Evolutionary conservation across 2,329 filamentous ascomycete species (phyloP).

Genomic region (Gaeumannomyces sp.): DNA sequence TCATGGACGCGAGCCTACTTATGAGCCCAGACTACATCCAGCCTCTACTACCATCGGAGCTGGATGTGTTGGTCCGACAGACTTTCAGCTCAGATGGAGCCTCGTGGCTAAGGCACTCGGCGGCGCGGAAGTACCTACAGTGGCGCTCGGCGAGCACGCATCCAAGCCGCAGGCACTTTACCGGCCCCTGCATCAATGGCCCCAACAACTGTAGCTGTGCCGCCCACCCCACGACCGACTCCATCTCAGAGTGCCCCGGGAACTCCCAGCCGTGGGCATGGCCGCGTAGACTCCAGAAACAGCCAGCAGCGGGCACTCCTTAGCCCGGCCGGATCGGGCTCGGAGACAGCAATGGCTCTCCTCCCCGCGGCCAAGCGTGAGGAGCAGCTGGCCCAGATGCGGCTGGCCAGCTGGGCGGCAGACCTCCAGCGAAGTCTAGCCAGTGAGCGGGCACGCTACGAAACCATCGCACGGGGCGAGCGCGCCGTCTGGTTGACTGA

Average conservation of each 20-base stretch:
- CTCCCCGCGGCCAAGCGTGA: constrained; percentile 22
- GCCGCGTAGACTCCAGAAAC: not conserved
- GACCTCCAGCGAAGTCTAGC: constrained; percentile 72
- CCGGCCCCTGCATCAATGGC: constrained; percentile 24
- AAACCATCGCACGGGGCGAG: constrained; percentile 55
- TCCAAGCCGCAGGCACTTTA: constrained; percentile 29
- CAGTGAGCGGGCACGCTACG: constrained; percentile 65
- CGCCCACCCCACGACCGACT: constrained; percentile 3
- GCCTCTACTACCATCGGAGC: constrained; percentile 71
- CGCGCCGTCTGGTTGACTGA: constrained; percentile 64
- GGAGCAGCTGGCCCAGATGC: constrained; percentile 39
- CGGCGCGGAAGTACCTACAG: constrained; percentile 72
- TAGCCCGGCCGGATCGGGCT: not conserved
- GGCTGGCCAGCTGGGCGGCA: constrained; percentile 74
- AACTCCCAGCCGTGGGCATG: not conserved
- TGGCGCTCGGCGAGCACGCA: constrained; percentile 45
- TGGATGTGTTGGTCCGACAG: constrained; percentile 60
- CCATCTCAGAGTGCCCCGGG: constrained; percentile 5
- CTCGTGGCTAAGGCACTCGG: constrained; percentile 73
- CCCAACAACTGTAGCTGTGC: constrained; percentile 11
- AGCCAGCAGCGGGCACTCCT: not conserved
- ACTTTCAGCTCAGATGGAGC: constrained; percentile 75
- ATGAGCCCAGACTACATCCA: constrained; percentile 90
- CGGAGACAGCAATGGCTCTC: constrained; percentile 8
- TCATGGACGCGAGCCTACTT: constrained; percentile 85